phyloP scores from a whole-genome alignment of 2,329 filamentous ascomycete genomes.

The Epichloe sylvatica region DNA sequence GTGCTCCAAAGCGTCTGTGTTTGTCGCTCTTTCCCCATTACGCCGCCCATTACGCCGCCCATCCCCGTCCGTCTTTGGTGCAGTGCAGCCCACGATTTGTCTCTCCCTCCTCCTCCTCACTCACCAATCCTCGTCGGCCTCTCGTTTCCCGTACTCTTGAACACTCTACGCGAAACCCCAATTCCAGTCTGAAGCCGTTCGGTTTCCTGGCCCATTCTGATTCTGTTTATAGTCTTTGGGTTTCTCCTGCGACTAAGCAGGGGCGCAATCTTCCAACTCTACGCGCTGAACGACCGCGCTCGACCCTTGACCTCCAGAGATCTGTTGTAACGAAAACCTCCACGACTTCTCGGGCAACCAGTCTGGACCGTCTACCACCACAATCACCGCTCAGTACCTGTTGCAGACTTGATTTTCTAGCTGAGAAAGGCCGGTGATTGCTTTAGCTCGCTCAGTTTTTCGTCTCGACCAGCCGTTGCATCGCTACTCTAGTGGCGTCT shows the following conservation, averaged over 20 bases:
- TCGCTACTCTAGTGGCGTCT: slow-evolving; percentile 2
- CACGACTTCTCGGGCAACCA: slow-evolving; percentile 20
- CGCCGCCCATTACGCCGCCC: slow-evolving; percentile 8
- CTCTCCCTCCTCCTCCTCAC: slow-evolving; percentile 11
- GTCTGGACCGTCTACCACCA: slow-evolving; percentile 12
- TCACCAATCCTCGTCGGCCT: slow-evolving; percentile 1
- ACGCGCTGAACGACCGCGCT: slow-evolving; percentile 14
- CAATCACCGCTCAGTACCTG: slow-evolving; percentile 12
- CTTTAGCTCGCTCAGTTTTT: slow-evolving; percentile 4
- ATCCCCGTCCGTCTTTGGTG: slow-evolving; percentile 13
- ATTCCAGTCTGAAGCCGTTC: neutral
- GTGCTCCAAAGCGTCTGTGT: slow-evolving; percentile 8
- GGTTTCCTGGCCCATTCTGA: neutral
- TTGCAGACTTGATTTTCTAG: slow-evolving; percentile 7
- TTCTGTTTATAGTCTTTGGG: slow-evolving; percentile 6
- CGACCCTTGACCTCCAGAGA: slow-evolving; percentile 4
- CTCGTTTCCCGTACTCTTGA: slow-evolving; percentile 5
- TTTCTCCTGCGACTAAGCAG: slow-evolving; percentile 6
- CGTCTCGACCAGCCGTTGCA: neutral
- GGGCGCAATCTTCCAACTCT: slow-evolving; percentile 8
- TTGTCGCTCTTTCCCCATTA: slow-evolving; percentile 24
- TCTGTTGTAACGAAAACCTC: slow-evolving; percentile 16
- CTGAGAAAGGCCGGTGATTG: slow-evolving; percentile 4
- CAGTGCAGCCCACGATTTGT: slow-evolving; percentile 17
- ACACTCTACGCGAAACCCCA: slow-evolving; percentile 7